Evolutionary conservation across 805 yeast species (phyloP).

Genomic region (Candida qinlingensis): DNA sequence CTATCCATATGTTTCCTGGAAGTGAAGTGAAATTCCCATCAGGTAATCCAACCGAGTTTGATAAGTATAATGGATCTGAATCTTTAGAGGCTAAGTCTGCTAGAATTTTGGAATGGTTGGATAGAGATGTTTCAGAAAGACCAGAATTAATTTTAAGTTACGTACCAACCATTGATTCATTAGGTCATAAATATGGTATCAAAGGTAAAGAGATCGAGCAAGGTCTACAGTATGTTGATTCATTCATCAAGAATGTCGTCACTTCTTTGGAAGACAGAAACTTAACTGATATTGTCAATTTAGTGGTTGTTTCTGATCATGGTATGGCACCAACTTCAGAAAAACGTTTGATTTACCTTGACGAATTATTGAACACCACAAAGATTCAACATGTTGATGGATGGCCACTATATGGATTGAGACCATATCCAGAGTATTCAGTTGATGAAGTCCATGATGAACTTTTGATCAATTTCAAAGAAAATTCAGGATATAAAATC

Average conservation of each 20-base stretch:
- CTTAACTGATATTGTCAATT: constrained; percentile 59
- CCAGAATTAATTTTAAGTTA: constrained; percentile 77
- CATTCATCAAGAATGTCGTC: constrained; percentile 46
- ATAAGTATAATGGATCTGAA: constrained; percentile 62
- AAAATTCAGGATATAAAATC: constrained; percentile 37
- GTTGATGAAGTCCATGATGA: constrained; percentile 43
- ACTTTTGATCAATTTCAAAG: constrained; percentile 29
- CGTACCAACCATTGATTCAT: constrained; percentile 77
- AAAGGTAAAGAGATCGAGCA: constrained; percentile 49
- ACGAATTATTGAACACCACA: constrained; percentile 54
- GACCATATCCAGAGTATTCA: constrained; percentile 43
- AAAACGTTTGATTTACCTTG: constrained; percentile 62
- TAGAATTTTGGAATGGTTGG: constrained; percentile 65
- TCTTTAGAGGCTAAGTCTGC: constrained; percentile 48
- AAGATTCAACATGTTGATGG: constrained; percentile 66
- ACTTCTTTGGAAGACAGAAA: constrained; percentile 48
- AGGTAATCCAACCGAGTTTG: constrained; percentile 49
- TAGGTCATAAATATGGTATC: constrained; percentile 72
- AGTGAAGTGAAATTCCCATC: constrained; percentile 60
- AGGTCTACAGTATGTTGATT: constrained; percentile 62
- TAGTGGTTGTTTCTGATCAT: constrained; percentile 81
- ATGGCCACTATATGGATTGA: constrained; percentile 79
- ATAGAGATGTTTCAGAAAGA: constrained; percentile 43
- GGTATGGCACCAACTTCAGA: constrained; percentile 89
- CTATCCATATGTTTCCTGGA: constrained; percentile 98